A percentile compares a stretch with the other conserved stretches of the same genome.
Evolutionary conservation across 495 filamentous ascomycete species (phyloP).

Genomic region (Penicillium daleae): DNA sequence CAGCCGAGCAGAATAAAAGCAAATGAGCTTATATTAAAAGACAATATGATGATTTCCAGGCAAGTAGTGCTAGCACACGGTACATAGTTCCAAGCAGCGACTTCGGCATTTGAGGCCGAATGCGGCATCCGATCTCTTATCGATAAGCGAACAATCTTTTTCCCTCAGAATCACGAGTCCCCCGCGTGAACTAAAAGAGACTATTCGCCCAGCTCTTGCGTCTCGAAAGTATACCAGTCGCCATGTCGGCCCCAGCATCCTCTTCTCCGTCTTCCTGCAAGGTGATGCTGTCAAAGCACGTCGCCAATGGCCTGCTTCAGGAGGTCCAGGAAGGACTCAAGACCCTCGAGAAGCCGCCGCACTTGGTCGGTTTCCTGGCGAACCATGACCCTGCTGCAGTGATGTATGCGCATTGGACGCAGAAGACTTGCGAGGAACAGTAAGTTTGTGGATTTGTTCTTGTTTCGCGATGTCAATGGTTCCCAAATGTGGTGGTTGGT

Average conservation of each 20-base stretch:
- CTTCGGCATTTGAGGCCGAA: slow-evolving; percentile 34
- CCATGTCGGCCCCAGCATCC: slow-evolving; percentile 42
- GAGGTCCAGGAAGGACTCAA: slow-evolving; percentile 76
- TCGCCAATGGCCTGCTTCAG: slow-evolving; percentile 75
- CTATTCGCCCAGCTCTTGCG: slow-evolving; percentile 13
- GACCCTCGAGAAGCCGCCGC: slow-evolving; percentile 69
- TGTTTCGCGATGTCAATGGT: slow-evolving; percentile 22
- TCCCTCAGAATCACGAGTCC: slow-evolving; percentile 31
- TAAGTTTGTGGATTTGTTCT: slow-evolving; percentile 47
- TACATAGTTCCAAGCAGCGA: background rate
- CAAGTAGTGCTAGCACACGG: too few relatives aligned
- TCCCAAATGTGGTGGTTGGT: slow-evolving; percentile 15
- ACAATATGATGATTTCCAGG: too few relatives aligned
- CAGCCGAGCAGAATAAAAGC: too few relatives aligned
- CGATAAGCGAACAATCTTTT: slow-evolving; percentile 52
- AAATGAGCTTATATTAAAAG: too few relatives aligned
- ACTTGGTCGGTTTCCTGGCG: slow-evolving; percentile 88
- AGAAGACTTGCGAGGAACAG: slow-evolving; percentile 94
- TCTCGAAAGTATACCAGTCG: slow-evolving; percentile 13
- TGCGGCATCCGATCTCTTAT: slow-evolving; percentile 45
- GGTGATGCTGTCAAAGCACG: slow-evolving; percentile 81
- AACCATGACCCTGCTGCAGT: slow-evolving; percentile 87
- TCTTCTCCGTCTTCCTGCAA: slow-evolving; percentile 71
- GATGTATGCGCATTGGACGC: slow-evolving; percentile 97
- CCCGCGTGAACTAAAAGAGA: slow-evolving; percentile 20